Base-by-base conservation (phyloP, 2,329 filamentous ascomycete genomes). In the Coniosporium tulheliwenetii region DNA sequence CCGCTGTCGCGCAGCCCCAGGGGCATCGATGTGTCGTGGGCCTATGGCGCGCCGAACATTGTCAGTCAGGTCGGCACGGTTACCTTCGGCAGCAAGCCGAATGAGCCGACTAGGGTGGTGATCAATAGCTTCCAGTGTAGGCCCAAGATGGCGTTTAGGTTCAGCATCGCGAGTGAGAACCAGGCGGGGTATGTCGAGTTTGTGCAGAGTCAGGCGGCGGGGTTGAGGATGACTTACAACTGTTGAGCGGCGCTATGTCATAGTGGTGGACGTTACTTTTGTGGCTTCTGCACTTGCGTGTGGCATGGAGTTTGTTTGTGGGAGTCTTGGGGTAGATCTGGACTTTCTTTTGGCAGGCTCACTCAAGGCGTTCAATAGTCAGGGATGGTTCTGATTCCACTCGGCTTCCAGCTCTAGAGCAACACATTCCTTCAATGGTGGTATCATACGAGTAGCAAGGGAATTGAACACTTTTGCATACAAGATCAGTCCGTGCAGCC, bases 211-310 rank as follows among this genome's bases (percentile, higher is more conserved):
- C 43, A 49, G 39, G 44, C 44, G 39, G 48, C 45, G 10, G 48
- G 49, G 4, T 38, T 50, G 35, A 47, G 42, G 19, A 47, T 50
- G 44, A 47, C 44, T 10, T 49, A 50, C 33, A 49, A 50, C 42
- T 50, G 48, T 47, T 50, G 29, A 39, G 16, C 13, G 19, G 19
- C 19, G 3, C 7, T 7, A 26, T 26, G 19, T 7, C 19, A 7
- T 26, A 7, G 3, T 7, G 19, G 7, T 26, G 19, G 19, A 26
- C 7, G 19, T 26, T 26, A 26, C 19, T 26, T 26, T 26, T 26
- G 19, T 4, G 19, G 19, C 4, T 26, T 26, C 7, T 3, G 19
- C 19, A 26, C 19, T 7, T 26, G 19, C 19, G 19, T 26, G 7
- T 7, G 19, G 19, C 7, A 26, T 7, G 19, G 19, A 26, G 19